Evolutionary conservation across 768 basidiomycete genomes (phyloP).

Genomic region (Lactifluus echinatus): DNA sequence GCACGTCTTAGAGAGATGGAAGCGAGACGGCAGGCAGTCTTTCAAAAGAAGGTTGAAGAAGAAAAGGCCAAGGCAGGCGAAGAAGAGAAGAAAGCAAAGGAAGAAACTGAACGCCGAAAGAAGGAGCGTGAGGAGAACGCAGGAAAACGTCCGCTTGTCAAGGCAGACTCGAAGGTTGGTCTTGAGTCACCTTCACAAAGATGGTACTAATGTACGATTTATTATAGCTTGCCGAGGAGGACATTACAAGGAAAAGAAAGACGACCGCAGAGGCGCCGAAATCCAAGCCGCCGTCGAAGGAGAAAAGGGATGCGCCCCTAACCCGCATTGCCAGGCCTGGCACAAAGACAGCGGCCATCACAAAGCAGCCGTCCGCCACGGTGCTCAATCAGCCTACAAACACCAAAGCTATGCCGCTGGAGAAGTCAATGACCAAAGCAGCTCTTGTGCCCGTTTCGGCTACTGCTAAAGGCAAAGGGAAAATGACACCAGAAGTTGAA

Average conservation of each 20-base stretch:
- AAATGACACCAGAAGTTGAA: conserved; percentile 36
- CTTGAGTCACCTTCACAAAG: background rate
- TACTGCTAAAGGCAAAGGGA: conserved; percentile 42
- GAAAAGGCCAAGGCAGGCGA: conserved; percentile 56
- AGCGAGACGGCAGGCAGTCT: conserved; percentile 57
- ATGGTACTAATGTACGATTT: background rate
- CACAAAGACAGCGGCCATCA: conserved; percentile 23
- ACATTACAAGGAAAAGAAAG: conserved; percentile 64
- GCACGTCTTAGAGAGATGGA: conserved; percentile 75
- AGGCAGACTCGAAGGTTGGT: conserved; percentile 49
- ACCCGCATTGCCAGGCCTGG: conserved; percentile 28
- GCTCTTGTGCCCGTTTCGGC: conserved; percentile 30
- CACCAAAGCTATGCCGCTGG: conserved; percentile 21
- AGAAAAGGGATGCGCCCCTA: conserved; percentile 30
- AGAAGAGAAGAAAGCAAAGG: conserved; percentile 63
- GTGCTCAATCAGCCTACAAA: conserved; percentile 9
- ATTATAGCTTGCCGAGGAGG: conserved; percentile 47
- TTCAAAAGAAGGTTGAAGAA: conserved; percentile 72
- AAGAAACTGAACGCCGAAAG: conserved; percentile 70
- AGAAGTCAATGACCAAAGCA: conserved; percentile 30
- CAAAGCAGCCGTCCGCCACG: conserved; percentile 14
- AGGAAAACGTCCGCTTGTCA: conserved; percentile 56
- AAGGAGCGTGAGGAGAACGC: conserved; percentile 73
- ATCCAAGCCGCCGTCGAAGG: conserved; percentile 50
- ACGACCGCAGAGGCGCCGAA: conserved; percentile 33